phyloP scores from a whole-genome alignment of 2,329 filamentous ascomycete species.

The Nemania sp. region DNA sequence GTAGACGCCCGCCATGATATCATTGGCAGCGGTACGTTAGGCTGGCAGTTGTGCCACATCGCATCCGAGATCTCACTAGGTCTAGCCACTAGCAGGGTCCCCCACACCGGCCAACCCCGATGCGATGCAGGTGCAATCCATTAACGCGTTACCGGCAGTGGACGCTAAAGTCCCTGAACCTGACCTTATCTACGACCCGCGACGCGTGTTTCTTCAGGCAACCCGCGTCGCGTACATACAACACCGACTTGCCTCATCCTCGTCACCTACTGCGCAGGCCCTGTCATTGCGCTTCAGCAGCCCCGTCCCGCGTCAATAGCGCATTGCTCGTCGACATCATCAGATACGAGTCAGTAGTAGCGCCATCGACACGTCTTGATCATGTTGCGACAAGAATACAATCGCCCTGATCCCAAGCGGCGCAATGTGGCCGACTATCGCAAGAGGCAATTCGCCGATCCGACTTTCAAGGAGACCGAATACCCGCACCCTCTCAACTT shows the following conservation, averaged over 20 bases:
- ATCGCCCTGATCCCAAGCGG: constrained; percentile 68
- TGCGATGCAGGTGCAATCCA: constrained; percentile 26
- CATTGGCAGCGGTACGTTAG: constrained; percentile 16
- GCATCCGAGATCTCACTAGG: background rate
- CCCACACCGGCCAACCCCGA: constrained; percentile 4
- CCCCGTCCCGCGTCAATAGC: background rate
- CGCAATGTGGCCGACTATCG: constrained; percentile 76
- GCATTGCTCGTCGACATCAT: too few species aligned
- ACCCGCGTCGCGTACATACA: constrained; percentile 2
- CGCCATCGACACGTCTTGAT: constrained; percentile 12
- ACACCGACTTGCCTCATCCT: too few species aligned
- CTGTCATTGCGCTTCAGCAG: too few species aligned
- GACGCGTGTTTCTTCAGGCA: constrained; percentile 28
- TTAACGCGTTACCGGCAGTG: constrained; percentile 29
- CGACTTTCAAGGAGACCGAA: constrained; percentile 73
- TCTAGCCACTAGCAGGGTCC: background rate
- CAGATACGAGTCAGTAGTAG: background rate
- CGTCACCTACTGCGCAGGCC: too few species aligned
- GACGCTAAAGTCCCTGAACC: too few species aligned
- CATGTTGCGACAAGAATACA: constrained; percentile 43
- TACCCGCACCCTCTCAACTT: constrained; percentile 92
- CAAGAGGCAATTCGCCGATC: constrained; percentile 82
- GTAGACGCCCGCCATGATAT: background rate
- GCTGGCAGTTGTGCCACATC: background rate
- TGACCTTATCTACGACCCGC: background rate